Evolutionary conservation across 371 early-diverging fungal species (phyloP), one percentile per base, ranked within the genome.

Genomic region (Entomophthora muscae): DNA sequence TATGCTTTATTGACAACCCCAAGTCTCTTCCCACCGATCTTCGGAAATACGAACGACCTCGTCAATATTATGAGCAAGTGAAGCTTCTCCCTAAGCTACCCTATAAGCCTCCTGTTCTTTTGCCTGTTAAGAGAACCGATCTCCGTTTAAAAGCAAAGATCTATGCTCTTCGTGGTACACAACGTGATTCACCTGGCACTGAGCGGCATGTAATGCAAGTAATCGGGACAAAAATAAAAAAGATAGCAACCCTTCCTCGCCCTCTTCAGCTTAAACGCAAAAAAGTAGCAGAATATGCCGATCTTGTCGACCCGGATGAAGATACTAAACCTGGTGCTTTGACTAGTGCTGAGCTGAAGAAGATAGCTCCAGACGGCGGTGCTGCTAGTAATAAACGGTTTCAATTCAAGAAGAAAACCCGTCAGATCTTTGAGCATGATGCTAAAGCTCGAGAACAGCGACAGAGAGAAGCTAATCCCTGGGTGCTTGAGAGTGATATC

Each of bases 371-470:
- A 0, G 75, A 78, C 63, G 89, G 89, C 52, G 85, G 87, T 0
- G 89, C 87, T 28, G 82, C 82, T 3, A 74, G 84, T n/a, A 89
- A 89, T 72, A 86, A 85, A 65, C 79, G 85, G 70, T 83, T 81
- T 72, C 63, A 88, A 58, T 89, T 89, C 68, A 88, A 89, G 71
- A 89, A 88, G 69, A 75, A 83, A n/a, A 89, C 90, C 21, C 79
- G 78, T 52, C 90, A 90, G 66, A 80, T 90, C 28, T 87, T 73
- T 65, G 69, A 88, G 53, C 85, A 86, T 30, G 82, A 87, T 64
- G 86, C 86, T 66, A 82, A 85, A 42, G 80, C 80, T 58, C 76
- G 89, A 32, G 75, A 81, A 53, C 65, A 85, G 32, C 80, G 81
- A 63, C 81, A 81, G 57, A 83, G 85, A 67, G 90, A 90, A 70